Conservation (phyloP, 345 rosid species). For the Noccaea bulbosa region DNA sequence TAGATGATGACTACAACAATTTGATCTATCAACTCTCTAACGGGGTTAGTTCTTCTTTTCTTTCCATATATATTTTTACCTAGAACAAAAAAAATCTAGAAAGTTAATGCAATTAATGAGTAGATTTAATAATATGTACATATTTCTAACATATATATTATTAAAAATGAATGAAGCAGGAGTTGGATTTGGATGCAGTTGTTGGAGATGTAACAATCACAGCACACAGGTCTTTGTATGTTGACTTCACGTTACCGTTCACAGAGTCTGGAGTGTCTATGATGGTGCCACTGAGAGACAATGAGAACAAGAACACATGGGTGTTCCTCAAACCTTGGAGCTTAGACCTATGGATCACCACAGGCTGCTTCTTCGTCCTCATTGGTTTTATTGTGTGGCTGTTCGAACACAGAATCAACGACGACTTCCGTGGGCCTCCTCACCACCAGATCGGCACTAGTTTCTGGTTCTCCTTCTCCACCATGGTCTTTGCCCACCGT, state of each 20-base stretch:
- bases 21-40: conserved; percentile 43
- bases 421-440: conserved; percentile 59
- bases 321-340: conserved; percentile 65
- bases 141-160: background rate
- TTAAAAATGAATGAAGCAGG: conserved; percentile 37
- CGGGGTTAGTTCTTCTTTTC: conserved; percentile 43
- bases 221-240: conserved; percentile 49
- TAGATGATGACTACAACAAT: conserved; percentile 39
- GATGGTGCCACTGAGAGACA: conserved; percentile 57
- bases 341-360: conserved; percentile 64
- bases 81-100: no score
- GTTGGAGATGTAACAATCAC: conserved; percentile 69
- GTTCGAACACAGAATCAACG: conserved; percentile 65
- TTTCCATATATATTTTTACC: no score
- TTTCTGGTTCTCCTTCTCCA: conserved; percentile 45
- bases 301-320: conserved; percentile 56
- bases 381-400: conserved; percentile 68
- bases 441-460: conserved; percentile 40
- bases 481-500: conserved; percentile 41
- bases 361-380: conserved; percentile 52
- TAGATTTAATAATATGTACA: no score
- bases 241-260: conserved; percentile 71
- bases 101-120: no score
- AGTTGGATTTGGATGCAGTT: conserved; percentile 54
- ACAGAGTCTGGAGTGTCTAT: conserved; percentile 70